Conservation (phyloP, 108 stramenopile species). For the Skeletonema grethae region DNA sequence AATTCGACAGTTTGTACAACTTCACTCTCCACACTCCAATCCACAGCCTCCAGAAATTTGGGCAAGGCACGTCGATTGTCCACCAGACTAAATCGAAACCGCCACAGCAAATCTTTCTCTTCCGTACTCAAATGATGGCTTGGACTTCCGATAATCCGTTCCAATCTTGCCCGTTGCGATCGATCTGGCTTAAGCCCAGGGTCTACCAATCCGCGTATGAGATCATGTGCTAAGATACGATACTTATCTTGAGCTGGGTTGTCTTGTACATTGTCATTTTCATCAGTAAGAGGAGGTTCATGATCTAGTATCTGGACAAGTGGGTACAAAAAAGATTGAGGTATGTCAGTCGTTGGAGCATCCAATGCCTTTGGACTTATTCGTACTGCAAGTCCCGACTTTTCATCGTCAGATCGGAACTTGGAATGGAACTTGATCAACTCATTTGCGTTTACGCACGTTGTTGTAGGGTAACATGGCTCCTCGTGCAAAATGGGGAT, state of each 20-base stretch:
- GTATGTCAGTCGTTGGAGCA: constrained; percentile 9
- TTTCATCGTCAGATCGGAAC: constrained; percentile 9
- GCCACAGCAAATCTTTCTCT: constrained; percentile 96
- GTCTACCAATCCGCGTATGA: constrained; percentile 93
- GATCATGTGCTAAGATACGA: constrained; percentile 89
- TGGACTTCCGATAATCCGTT: constrained; percentile 83
- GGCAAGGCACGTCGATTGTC: constrained; percentile 92
- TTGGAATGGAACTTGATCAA: constrained; percentile 60
- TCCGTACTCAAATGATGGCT: constrained; percentile 83
- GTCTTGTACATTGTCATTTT: constrained; percentile 61
- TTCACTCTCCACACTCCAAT: constrained; percentile 94
- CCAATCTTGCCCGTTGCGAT: constrained; percentile 75
- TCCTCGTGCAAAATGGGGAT: constrained; percentile 86
- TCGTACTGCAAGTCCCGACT: constrained; percentile 20
- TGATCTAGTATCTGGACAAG: constrained; percentile 72
- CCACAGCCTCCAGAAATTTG: constrained; percentile 95
- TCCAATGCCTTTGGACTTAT: constrained; percentile 35
- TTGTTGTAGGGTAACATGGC: constrained; percentile 66
- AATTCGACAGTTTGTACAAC: constrained; percentile 94
- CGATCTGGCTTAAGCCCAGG: constrained; percentile 94
- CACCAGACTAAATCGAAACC: constrained; percentile 94
- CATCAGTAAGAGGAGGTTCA: constrained; percentile 53
- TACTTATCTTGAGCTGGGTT: constrained; percentile 96
- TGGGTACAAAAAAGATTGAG: constrained; percentile 37
- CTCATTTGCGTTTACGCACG: constrained; percentile 58